phyloP scores from a whole-genome alignment of 768 basidiomycete genomes.

The Panellus pusillus region DNA sequence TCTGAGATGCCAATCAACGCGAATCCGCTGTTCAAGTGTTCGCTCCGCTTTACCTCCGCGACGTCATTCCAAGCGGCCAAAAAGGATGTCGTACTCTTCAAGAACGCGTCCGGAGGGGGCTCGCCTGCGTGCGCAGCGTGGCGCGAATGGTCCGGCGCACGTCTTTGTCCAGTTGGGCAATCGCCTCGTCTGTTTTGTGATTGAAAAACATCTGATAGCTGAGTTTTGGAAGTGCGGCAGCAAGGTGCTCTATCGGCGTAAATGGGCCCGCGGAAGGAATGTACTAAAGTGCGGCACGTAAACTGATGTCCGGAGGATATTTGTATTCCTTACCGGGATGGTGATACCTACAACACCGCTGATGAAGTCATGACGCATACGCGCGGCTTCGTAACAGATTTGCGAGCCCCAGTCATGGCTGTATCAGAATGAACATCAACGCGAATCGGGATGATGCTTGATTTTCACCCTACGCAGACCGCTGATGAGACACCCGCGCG shows the following conservation, averaged over 20 bases:
- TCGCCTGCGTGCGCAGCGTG: slow-evolving; percentile 50
- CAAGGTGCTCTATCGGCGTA: slow-evolving; percentile 43
- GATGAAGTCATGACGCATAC: slow-evolving; percentile 66
- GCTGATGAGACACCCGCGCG: slow-evolving; percentile 48
- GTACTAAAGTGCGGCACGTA: slow-evolving; percentile 44
- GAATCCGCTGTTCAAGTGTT: not conserved
- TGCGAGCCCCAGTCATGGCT: slow-evolving; percentile 80
- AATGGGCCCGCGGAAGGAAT: slow-evolving; percentile 53
- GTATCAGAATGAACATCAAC: not conserved
- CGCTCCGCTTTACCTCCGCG: slow-evolving; percentile 35
- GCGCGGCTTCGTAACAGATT: slow-evolving; percentile 67
- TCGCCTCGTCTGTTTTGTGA: slow-evolving; percentile 44
- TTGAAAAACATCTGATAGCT: slow-evolving; percentile 69
- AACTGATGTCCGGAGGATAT: not conserved
- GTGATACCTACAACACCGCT: slow-evolving; percentile 55
- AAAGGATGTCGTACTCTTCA: slow-evolving; percentile 50
- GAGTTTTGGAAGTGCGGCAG: slow-evolving; percentile 47
- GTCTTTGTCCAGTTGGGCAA: slow-evolving; percentile 54
- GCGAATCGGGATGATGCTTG: not conserved
- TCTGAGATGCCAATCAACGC: slow-evolving; percentile 35
- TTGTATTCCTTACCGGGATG: slow-evolving; percentile 50
- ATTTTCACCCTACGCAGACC: slow-evolving; percentile 61
- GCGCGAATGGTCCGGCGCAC: slow-evolving; percentile 57
- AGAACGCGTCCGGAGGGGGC: slow-evolving; percentile 58
- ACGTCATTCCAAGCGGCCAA: slow-evolving; percentile 52